A percentile compares a stretch with the other conserved stretches of the same genome.
Conservation (phyloP, 768 basidiomycete species). For the Tricholoma matsutake region DNA sequence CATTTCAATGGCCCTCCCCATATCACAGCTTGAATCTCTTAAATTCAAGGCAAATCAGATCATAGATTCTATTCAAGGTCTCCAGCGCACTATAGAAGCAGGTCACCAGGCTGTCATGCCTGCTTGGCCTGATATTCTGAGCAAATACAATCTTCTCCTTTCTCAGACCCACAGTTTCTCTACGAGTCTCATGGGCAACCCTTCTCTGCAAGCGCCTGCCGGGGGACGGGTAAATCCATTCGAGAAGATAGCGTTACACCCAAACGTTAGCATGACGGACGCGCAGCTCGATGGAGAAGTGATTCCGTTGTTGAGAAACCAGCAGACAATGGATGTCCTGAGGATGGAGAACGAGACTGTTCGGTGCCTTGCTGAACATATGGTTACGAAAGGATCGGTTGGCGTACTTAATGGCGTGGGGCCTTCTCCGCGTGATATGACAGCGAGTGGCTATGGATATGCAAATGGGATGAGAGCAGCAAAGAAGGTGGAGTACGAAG, state of each 20-base stretch:
- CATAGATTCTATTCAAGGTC: conserved; percentile 66
- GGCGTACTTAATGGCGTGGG: conserved; percentile 41
- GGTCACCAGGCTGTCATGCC: conserved; percentile 61
- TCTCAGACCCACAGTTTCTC: conserved; percentile 81
- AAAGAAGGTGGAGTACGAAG: conserved; percentile 50
- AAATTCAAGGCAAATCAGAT: conserved; percentile 77
- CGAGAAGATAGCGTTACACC: conserved; percentile 70
- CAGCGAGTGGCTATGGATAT: conserved; percentile 6
- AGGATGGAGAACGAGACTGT: conserved; percentile 71
- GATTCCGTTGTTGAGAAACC: conserved; percentile 71
- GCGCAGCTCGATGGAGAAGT: conserved; percentile 70
- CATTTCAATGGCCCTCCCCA: conserved; percentile 38
- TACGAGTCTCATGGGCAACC: conserved; percentile 34
- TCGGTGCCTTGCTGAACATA: conserved; percentile 62
- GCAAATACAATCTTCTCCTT: conserved; percentile 81
- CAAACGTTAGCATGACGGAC: conserved; percentile 54
- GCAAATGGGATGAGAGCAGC: conserved; percentile 3
- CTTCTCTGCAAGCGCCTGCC: not conserved
- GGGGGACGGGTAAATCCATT: conserved; percentile 43
- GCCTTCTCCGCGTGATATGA: conserved; percentile 26
- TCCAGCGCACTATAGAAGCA: conserved; percentile 62
- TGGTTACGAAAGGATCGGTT: conserved; percentile 55
- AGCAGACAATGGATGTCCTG: conserved; percentile 76
- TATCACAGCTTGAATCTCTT: conserved; percentile 73
- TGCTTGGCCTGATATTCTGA: conserved; percentile 82